phyloP scores from a whole-genome alignment of 768 basidiomycete species.

The Pleurotus eryngii region DNA sequence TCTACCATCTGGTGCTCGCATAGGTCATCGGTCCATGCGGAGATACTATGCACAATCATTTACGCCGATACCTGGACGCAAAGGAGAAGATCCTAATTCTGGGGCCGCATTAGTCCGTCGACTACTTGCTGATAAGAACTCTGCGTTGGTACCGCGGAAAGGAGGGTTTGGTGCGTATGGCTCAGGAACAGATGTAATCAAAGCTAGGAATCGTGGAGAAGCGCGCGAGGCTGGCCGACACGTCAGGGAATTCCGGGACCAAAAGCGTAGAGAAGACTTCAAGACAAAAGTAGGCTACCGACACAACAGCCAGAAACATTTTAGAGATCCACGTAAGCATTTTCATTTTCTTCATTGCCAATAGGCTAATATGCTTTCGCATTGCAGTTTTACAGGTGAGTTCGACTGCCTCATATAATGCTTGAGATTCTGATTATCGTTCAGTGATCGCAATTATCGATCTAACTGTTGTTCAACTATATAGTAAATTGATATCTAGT shows the following conservation, averaged over 20 bases:
- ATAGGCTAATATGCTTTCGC: not conserved
- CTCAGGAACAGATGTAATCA: slow-evolving; percentile 75
- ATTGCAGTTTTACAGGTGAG: not conserved
- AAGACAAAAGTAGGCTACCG: slow-evolving; percentile 79
- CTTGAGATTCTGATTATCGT: no score
- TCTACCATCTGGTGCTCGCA: slow-evolving; percentile 86
- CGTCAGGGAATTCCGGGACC: slow-evolving; percentile 80
- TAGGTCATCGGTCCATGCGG: slow-evolving; percentile 87
- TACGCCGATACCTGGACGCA: slow-evolving; percentile 32
- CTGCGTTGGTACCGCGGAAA: slow-evolving; percentile 77
- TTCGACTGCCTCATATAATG: no score
- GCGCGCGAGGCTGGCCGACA: slow-evolving; percentile 89
- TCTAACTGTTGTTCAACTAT: no score
- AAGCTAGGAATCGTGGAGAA: slow-evolving; percentile 92
- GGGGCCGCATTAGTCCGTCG: slow-evolving; percentile 75
- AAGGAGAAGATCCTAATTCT: slow-evolving; percentile 61
- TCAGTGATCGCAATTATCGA: no score
- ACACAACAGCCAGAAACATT: slow-evolving; percentile 88
- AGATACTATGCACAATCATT: slow-evolving; percentile 87
- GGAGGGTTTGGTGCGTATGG: slow-evolving; percentile 91
- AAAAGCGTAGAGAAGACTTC: slow-evolving; percentile 74
- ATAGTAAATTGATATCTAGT: not conserved
- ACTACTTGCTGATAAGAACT: slow-evolving; percentile 78
- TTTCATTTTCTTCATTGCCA: not conserved
- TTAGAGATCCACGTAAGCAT: slow-evolving; percentile 54